Evolutionary conservation across 164 flowering plant species (phyloP), one percentile per base, ranked within the genome.

Genomic region (Echeveria elegans): DNA sequence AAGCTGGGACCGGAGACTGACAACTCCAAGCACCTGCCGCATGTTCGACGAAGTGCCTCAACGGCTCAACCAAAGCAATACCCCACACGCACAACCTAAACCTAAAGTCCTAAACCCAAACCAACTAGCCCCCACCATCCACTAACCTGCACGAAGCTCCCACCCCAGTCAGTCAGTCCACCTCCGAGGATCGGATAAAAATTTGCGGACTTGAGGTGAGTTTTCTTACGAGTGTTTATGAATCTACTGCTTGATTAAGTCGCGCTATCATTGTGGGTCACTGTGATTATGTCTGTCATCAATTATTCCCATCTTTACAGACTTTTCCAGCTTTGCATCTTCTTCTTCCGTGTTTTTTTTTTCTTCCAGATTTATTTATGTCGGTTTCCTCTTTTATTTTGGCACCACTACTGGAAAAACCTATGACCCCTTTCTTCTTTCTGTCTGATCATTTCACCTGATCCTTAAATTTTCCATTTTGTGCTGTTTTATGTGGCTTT

Each of bases 241-340:
- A n/a, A n/a, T n/a, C n/a, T n/a, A n/a, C n/a, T n/a, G n/a, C n/a
- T n/a, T n/a, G n/a, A n/a, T n/a, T n/a, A n/a, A 29, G 32, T 28
- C 16, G 32, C 9, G n/a, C n/a, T n/a, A n/a, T n/a, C n/a, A n/a
- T 53, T 24, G 59, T 24, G 59, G 59, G 59, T 53, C 59, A 53
- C 29, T 53, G 29, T 53, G 59, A 38, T 53, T 71, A 41, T 58
- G 69, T 64, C 64, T 71, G 69, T 45, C 70, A 43, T 72, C 73
- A 67, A 70, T 74, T 64, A 66, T 69, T 50, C 60, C 45, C 21
- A 9, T 24, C 41, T 38, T 38, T 29, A 26, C 48, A 41, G 28
- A 62, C 59, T 61, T 45, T 63, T 40, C 40, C 48, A 24, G 19
- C 38, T 9, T 21, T 45, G 72, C 36, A 28, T 38, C 41, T 73